Evolutionary conservation across 2,329 filamentous ascomycete genomes (phyloP).

Genomic region (Botrytis aclada): DNA sequence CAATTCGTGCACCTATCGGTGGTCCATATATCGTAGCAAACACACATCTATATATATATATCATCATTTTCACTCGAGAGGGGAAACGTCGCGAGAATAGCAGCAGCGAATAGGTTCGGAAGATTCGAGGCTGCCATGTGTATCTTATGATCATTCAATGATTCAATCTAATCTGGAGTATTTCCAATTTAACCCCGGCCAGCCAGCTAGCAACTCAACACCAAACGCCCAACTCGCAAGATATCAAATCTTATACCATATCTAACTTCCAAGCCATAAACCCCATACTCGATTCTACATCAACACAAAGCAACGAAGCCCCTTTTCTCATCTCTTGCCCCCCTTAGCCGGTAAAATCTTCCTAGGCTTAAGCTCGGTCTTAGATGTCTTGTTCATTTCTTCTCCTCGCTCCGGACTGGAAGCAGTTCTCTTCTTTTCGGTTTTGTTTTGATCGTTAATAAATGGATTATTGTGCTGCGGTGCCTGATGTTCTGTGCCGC

Average conservation of each 20-base stretch:
- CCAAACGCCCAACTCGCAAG: not conserved
- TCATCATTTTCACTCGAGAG: not conserved
- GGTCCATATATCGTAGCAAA: not conserved
- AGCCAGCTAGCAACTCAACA: not conserved
- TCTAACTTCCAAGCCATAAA: not conserved
- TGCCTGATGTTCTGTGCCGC: not conserved
- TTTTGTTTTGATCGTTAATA: no score
- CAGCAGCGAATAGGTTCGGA: not conserved
- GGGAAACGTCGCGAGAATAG: not conserved
- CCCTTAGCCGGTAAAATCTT: not conserved
- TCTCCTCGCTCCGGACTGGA: not conserved
- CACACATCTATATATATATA: no score
- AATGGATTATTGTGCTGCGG: no score
- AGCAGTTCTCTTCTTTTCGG: not conserved
- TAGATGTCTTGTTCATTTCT: not conserved
- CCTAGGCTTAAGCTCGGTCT: no score
- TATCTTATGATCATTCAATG: not conserved
- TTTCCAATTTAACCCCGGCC: not conserved
- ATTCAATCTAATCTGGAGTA: not conserved
- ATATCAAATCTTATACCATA: not conserved
- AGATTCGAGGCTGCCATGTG: no score
- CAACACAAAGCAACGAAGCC: not conserved
- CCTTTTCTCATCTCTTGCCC: not conserved
- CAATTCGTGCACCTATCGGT: no score
- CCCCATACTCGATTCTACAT: not conserved